Conservation (phyloP, 192 early-diverging fungal species). For the Coemansia sp. region DNA sequence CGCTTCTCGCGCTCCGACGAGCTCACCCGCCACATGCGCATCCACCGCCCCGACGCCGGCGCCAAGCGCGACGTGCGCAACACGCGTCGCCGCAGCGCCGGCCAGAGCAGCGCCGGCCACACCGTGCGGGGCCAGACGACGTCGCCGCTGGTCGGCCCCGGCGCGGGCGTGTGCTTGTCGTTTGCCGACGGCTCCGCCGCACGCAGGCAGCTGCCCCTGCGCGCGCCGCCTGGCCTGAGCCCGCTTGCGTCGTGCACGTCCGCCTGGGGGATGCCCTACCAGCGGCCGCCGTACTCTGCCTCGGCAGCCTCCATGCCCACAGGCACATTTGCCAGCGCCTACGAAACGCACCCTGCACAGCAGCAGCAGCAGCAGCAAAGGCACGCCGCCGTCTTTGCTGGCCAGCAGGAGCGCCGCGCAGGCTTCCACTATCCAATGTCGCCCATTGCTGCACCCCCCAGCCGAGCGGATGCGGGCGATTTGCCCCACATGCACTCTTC, state of each 20-base stretch:
- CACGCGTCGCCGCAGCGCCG: slow-evolving; percentile 18
- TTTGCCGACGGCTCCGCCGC: slow-evolving; percentile 17
- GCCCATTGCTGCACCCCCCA: background rate
- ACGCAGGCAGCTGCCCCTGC: slow-evolving; percentile 29
- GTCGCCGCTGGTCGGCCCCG: background rate
- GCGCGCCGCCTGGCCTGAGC: slow-evolving; percentile 42
- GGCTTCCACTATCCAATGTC: too few relatives aligned
- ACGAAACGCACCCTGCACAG: background rate
- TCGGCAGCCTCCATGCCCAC: slow-evolving; percentile 17
- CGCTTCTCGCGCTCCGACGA: slow-evolving; percentile 77
- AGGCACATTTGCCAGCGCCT: background rate
- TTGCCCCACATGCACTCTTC: background rate
- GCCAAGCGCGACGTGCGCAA: slow-evolving; percentile 37
- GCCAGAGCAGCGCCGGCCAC: slow-evolving; percentile 10
- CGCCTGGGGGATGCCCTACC: slow-evolving; percentile 19
- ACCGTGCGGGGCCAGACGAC: slow-evolving; percentile 8
- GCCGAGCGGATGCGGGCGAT: background rate
- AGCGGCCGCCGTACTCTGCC: slow-evolving; percentile 27
- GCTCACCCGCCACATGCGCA: slow-evolving; percentile 67
- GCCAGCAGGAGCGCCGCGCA: background rate
- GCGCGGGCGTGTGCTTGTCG: background rate
- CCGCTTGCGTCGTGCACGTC: slow-evolving; percentile 31
- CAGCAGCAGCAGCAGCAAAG: background rate
- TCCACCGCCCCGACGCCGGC: slow-evolving; percentile 40
- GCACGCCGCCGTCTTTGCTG: background rate